Evolutionary conservation across 345 rosid species (phyloP), one percentile per base, ranked within the genome.

Genomic region (Isatis tinctoria): DNA sequence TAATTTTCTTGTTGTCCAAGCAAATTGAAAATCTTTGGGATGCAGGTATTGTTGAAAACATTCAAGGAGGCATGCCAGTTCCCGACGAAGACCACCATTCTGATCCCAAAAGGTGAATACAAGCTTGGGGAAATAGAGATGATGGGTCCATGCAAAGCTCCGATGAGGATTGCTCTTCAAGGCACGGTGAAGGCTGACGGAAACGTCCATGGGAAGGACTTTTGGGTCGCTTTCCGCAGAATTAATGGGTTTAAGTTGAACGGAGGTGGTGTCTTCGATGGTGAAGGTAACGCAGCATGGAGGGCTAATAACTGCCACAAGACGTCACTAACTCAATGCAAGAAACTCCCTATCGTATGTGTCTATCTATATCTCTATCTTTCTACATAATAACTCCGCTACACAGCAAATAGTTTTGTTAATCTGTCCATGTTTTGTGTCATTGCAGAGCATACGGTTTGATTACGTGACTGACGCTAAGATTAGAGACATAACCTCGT

Each of bases 231-330:
- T 26, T 91, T 91, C 70, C 81, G 88, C 16, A n/a, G 67, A 12
- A 67, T 88, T 4, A 20, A 83, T 33, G 82, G 82, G 24, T 75
- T 78, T 60, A 66, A 79, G 4, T 62, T 91, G 49, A 80, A 81
- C 41, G 97, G 97, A 0, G 72, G 76, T 8, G 95, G 97, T 49
- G 75, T 73, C 12, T 40, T 89, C 7, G 89, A 91, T 33, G 97
- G 95, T 68, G 90, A 86, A 67, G 97, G 97, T 16, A 22, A 74
- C 14, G 28, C 74, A 1, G 81, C 78, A 39, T 91, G 97, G 97
- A 61, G 84, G 27, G 80, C 73, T 3, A 77, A 77, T 4, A 64
- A 77, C 30, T 77, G 81, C 8, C 74, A 78, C 69, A 44, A 72
- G 63, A 72, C 70, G 57, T 28, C 58, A 52, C 12, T 52, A 2